phyloP scores from a whole-genome alignment of 75 land plant species.

The Selaginella moellendorffii region DNA sequence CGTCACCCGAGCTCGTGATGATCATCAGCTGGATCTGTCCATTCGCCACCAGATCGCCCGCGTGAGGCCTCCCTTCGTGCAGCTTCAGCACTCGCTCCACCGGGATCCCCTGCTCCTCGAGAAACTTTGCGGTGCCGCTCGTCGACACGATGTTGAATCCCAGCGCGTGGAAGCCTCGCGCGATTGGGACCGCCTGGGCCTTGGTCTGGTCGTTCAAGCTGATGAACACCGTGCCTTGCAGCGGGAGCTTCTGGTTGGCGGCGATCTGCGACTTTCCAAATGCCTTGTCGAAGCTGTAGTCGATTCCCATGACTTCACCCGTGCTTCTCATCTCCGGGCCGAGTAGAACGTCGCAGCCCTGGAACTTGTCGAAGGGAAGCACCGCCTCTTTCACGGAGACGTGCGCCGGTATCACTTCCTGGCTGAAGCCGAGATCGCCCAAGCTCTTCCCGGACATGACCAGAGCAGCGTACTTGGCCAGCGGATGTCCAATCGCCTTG shows the following conservation, averaged over 20 bases:
- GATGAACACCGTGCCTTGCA: conserved; percentile 72
- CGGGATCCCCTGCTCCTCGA: conserved; percentile 45
- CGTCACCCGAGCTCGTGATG: conserved; percentile 88
- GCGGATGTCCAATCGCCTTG: conserved; percentile 92
- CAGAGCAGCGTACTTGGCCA: conserved; percentile 94
- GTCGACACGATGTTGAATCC: conserved; percentile 72
- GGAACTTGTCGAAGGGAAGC: conserved; percentile 96
- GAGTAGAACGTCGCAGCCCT: conserved; percentile 84
- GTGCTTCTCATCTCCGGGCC: conserved; percentile 99
- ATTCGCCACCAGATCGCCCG: conserved; percentile 85
- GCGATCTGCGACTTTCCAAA: conserved; percentile 97
- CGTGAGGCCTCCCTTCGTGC: conserved; percentile 98
- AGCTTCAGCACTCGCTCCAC: conserved; percentile 77
- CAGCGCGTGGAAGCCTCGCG: conserved; percentile 46
- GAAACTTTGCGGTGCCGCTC: conserved; percentile 63
- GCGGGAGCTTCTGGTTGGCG: conserved; percentile 81
- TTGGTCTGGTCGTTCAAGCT: conserved; percentile 92
- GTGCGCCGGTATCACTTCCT: conserved; percentile 73
- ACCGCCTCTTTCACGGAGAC: conserved; percentile 98
- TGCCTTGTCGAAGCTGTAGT: conserved; percentile 53
- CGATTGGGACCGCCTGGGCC: conserved; percentile 44
- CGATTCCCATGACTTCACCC: conserved; percentile 98
- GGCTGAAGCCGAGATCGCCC: conserved; percentile 50
- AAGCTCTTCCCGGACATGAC: conserved; percentile 86
- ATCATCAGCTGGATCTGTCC: conserved; percentile 87